Base-by-base conservation (phyloP, 2,329 filamentous ascomycete species). In the Phaeosphaeriaceae sp. region DNA sequence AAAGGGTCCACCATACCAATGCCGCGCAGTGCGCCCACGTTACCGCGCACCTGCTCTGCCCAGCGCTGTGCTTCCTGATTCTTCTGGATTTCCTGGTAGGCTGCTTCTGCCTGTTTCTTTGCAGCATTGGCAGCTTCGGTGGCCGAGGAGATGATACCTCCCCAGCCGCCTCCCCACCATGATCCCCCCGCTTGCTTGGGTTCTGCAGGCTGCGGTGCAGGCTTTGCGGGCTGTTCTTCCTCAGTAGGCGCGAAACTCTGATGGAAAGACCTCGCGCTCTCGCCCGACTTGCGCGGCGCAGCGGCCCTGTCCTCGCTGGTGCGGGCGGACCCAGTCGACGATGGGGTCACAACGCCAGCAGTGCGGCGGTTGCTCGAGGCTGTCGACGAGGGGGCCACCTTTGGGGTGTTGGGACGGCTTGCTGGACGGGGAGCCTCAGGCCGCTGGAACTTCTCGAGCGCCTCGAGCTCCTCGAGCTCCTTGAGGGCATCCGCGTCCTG, bases 31-130 rank as follows among this genome's bases (percentile, higher is more conserved):
- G 88, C 88, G 46, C 89, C 91, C 49, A 96, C 91, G 74, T 97
- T 97, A 58, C 93, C 93, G 72, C 89, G 89, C 54, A 98, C 91
- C 76, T 98, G 94, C 53, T 97, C 91, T 1, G 93, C 92, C 93
- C 94, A 99, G 76, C 92, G 91, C 81, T 94, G 93, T 51, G 94
- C 95, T 77, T 99, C 95, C 74, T 98, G 93, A 71, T 96, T 97
- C 75, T 95, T 90, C 76, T 97, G 92, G 48, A 99, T 93, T 78
- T 98, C 92, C 76, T 94, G 96, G 64, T 96, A 93, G 0, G 93
- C 90, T 7, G 90, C 92, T 79, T 97, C 93, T 48, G 95, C 94
- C 77, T 94, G 92, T 82, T 96, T 96, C 79, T 96, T 88, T 24
- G 90, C 91, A n/a, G 91, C 89, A 64, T 82, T 87, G 36, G 93